These are phyloP conservation scores for Aspergillus thermomutatus DNA, from an alignment of 2,329 filamentous ascomycete species.

Conservation along the genomic window DNA sequence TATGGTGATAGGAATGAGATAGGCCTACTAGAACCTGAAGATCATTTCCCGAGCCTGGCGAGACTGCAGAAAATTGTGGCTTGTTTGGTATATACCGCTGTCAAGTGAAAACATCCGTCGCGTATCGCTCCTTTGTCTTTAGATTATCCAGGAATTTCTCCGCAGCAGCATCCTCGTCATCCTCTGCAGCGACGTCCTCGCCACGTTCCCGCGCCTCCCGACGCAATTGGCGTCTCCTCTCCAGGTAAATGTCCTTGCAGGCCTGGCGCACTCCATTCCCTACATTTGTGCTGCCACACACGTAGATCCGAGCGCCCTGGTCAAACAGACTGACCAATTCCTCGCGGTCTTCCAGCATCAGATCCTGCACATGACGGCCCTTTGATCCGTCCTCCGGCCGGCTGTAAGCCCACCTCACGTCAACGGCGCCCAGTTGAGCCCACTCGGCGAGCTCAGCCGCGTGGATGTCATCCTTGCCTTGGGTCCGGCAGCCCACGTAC, in stretches of 20 bases:
- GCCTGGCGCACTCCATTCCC: conserved; percentile 48
- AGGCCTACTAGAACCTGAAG: neutral
- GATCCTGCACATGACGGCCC: conserved; percentile 54
- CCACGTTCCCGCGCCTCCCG: conserved; percentile 34
- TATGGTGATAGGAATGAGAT: neutral
- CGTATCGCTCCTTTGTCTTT: neutral
- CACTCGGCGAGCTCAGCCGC: conserved; percentile 48
- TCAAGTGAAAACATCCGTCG: neutral
- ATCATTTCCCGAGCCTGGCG: neutral
- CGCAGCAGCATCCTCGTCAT: neutral
- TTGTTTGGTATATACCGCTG: neutral
- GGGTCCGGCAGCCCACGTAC: conserved; percentile 35
- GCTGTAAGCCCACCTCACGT: conserved; percentile 60
- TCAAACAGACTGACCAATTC: conserved; percentile 47
- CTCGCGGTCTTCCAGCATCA: conserved; percentile 46
- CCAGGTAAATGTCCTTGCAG: conserved; percentile 33
- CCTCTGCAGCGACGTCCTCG: neutral
- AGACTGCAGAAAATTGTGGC: too few relatives aligned
- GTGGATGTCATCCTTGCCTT: conserved; percentile 36
- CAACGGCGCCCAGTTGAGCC: conserved; percentile 59
- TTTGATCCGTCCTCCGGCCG: conserved; percentile 44
- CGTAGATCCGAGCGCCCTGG: conserved; percentile 55
- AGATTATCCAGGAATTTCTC: neutral
- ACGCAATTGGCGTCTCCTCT: conserved; percentile 28
- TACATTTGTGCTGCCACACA: conserved; percentile 60